Evolutionary conservation across 1,139 yeast species (phyloP).

Genomic region (Candida sp.): DNA sequence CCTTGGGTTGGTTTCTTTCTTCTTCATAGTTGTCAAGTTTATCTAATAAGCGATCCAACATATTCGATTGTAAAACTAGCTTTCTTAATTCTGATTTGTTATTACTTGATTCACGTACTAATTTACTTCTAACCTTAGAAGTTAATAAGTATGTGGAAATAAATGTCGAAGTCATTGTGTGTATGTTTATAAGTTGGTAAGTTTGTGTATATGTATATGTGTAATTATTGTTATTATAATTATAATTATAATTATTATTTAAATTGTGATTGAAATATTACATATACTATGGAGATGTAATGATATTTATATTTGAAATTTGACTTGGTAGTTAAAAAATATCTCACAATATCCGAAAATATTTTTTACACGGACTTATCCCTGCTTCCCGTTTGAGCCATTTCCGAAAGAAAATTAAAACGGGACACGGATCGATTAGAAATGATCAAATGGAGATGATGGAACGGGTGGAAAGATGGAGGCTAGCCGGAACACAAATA

Average conservation of each 20-base stretch:
- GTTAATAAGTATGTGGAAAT: conserved; percentile 67
- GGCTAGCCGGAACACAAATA: too few species aligned
- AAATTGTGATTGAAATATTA: too few species aligned
- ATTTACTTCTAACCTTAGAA: conserved; percentile 63
- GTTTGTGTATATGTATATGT: too few species aligned
- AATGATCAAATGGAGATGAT: too few species aligned
- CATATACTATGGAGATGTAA: too few species aligned
- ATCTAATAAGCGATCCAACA: conserved; percentile 70
- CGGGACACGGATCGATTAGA: too few species aligned
- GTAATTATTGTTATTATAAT: too few species aligned
- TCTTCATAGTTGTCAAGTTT: conserved; percentile 32
- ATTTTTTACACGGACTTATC: background rate
- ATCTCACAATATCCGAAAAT: background rate
- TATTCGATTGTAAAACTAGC: conserved; percentile 73
- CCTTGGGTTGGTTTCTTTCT: conserved; percentile 13
- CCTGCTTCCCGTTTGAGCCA: background rate
- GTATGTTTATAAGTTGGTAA: background rate
- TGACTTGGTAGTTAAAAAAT: too few species aligned
- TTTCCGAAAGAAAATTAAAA: background rate
- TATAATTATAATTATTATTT: too few species aligned
- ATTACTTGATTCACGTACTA: conserved; percentile 62
- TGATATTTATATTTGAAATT: too few species aligned
- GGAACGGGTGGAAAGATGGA: too few species aligned
- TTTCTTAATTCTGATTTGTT: conserved; percentile 59
- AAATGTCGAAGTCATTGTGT: conserved; percentile 27